Base-by-base conservation (phyloP, 768 basidiomycete species). In the Strobilomyces dryophilus region DNA sequence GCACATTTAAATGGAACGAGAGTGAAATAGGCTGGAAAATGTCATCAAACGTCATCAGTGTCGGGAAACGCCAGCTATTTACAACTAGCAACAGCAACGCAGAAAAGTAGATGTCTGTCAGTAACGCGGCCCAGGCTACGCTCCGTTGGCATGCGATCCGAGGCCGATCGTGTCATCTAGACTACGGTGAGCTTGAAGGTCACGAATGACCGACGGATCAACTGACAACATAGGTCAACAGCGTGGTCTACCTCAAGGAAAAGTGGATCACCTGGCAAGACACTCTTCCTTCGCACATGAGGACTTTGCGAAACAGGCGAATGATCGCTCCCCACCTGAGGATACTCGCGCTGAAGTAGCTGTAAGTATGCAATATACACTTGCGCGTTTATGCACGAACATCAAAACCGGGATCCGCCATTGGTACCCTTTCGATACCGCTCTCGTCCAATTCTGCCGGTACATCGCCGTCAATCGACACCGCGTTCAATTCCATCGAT, bases 201-300 rank as follows among this genome's bases (percentile, higher is more conserved):
- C 93, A 35, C 86, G 86, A 59, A 95, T 73, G 27, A 95, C 92
- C 44, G 84, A 83, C 2, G 93, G 91, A 71, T 95, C 93, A 64
- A 95, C 89, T 89, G 69, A 42, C 57, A 58, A 64, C 39, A 54
- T 31, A 52, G 51, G 55, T 52, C 61, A 57, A 66, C 55, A 46
- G 49, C 51, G 35, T 46, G 47, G 51, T 34, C 29, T 18, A 26
- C 29, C n/a, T 50, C 45, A 50, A 49, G 41, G 44, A 60, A 55
- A 59, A 45, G 40, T 27, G 41, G 52, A 53, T 59, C 68, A 91
- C 91, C 87, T 74, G 93, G 95, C 56, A 98, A 77, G 44, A 95
- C 94, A 63, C 92, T 95, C 77, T 94, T 97, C 70, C 95, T 81
- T 61, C 95, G 84, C 32, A 95, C 83, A 72, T 99, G 95, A 49